Conservation (phyloP, 2,329 filamentous ascomycete genomes). For the Catunica adiposa region DNA sequence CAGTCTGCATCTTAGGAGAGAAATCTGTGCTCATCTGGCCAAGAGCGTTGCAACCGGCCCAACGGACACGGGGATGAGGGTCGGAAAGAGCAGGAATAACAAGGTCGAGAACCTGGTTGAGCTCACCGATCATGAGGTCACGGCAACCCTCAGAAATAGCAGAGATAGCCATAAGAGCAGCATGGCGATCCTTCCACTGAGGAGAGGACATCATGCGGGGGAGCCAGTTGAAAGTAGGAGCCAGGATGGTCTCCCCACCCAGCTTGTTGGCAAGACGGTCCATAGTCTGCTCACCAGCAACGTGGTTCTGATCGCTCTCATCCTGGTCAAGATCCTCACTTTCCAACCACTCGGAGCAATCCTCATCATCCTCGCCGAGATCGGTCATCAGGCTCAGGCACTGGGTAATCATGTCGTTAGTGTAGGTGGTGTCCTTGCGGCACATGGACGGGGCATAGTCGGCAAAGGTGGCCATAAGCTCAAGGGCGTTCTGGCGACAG, state of each 20-base stretch:
- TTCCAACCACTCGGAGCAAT: conserved; percentile 82
- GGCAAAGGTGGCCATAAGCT: conserved; percentile 95
- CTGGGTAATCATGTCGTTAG: conserved; percentile 93
- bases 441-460: conserved; percentile 91
- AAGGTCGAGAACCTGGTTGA: conserved; percentile 83
- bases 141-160: conserved; percentile 95
- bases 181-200: conserved; percentile 87
- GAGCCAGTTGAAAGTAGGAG: conserved; percentile 90
- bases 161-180: conserved; percentile 95
- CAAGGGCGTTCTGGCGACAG: conserved; percentile 83
- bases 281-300: conserved; percentile 97
- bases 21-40: conserved; percentile 99
- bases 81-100: conserved; percentile 87
- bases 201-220: conserved; percentile 94
- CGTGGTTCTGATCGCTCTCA: conserved; percentile 92
- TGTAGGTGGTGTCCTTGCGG: conserved; percentile 82
- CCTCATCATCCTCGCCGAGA: conserved; percentile 83
- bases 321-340: conserved; percentile 91
- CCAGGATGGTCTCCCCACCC: conserved; percentile 79
- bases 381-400: conserved; percentile 97
- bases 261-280: conserved; percentile 94
- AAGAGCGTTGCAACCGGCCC: conserved; percentile 95
- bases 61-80: conserved; percentile 81
- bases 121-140: conserved; percentile 85
- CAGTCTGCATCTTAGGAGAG: conserved; percentile 91